phyloP scores from a whole-genome alignment of 371 early-diverging fungal species.

The Lichtheimia ornata region DNA sequence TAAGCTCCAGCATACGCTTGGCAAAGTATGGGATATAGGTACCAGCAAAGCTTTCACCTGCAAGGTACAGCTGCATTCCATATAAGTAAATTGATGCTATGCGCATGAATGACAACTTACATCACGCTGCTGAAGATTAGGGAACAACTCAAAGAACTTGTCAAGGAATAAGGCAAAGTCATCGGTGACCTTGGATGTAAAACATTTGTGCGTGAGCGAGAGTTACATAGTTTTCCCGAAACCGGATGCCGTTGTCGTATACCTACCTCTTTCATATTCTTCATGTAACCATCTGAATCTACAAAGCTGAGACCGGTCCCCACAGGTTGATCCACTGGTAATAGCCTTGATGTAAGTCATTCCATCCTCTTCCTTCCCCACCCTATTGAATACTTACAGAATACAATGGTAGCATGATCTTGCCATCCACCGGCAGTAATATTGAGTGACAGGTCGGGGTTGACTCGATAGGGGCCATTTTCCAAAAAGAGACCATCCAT shows the following conservation, averaged over 20 bases:
- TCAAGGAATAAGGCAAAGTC: conserved; percentile 66
- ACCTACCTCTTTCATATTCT: conserved; percentile 42
- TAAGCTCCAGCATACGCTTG: conserved; percentile 52
- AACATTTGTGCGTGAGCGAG: neutral
- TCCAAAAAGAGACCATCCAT: conserved; percentile 89
- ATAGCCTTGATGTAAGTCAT: neutral
- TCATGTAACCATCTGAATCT: conserved; percentile 37
- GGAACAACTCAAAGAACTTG: conserved; percentile 63
- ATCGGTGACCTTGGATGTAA: conserved; percentile 38
- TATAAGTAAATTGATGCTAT: conserved; percentile 24
- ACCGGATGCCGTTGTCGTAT: neutral
- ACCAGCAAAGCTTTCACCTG: conserved; percentile 90
- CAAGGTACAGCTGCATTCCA: conserved; percentile 55
- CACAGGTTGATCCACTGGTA: conserved; percentile 82
- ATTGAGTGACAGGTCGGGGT: conserved; percentile 44
- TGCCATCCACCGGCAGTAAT: conserved; percentile 70
- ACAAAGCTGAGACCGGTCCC: conserved; percentile 82
- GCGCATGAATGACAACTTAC: conserved; percentile 33
- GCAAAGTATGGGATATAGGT: conserved; percentile 85
- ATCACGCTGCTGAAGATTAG: conserved; percentile 52
- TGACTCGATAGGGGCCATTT: conserved; percentile 75
- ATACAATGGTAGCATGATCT: conserved; percentile 71
- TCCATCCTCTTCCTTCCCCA: neutral
- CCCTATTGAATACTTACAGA: conserved; percentile 42
- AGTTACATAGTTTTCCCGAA: neutral